Evolutionary conservation across 352 stramenopile genomes (phyloP).

Genomic region (Phytopythium oedochilum): DNA sequence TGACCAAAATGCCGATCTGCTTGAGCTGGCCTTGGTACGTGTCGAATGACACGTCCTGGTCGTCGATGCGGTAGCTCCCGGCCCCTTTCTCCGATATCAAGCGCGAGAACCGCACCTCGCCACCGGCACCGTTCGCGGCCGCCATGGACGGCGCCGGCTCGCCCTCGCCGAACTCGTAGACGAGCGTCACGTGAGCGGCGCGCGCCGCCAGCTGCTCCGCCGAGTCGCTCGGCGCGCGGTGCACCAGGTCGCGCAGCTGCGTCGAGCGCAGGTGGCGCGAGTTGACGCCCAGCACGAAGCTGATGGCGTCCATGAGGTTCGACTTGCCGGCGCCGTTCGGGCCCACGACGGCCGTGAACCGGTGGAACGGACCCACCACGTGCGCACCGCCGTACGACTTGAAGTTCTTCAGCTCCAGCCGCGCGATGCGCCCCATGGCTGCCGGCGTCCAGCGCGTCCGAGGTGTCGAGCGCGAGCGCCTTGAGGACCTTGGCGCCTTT

Average conservation of each 20-base stretch:
- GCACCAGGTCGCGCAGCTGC: constrained; percentile 97
- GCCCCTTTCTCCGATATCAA: constrained; percentile 90
- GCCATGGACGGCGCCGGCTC: constrained; percentile 50
- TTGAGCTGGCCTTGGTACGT: constrained; percentile 93
- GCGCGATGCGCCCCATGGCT: constrained; percentile 82
- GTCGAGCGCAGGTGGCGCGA: constrained; percentile 94
- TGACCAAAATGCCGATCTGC: constrained; percentile 97
- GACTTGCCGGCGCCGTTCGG: constrained; percentile 96
- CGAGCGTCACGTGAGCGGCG: constrained; percentile 90
- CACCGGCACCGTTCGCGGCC: constrained; percentile 4
- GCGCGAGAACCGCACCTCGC: constrained; percentile 91
- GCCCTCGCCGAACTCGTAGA: constrained; percentile 85
- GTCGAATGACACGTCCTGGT: constrained; percentile 83
- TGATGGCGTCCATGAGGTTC: constrained; percentile 96
- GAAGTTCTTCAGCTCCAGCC: constrained; percentile 99
- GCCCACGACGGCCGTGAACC: constrained; percentile 97
- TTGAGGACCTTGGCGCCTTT: too few relatives aligned
- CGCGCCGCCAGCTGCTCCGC: constrained; percentile 20
- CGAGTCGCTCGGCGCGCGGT: constrained; percentile 64
- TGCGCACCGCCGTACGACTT: constrained; percentile 96
- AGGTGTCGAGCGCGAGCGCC: too few relatives aligned
- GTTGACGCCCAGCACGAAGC: constrained; percentile 97
- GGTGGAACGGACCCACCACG: constrained; percentile 95
- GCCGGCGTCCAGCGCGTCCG: too few relatives aligned
- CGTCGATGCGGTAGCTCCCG: constrained; percentile 80